A percentile compares a stretch with the other conserved stretches of the same genome.
Evolutionary conservation across 768 basidiomycete genomes (phyloP).

Genomic region (Galerina sulciceps): DNA sequence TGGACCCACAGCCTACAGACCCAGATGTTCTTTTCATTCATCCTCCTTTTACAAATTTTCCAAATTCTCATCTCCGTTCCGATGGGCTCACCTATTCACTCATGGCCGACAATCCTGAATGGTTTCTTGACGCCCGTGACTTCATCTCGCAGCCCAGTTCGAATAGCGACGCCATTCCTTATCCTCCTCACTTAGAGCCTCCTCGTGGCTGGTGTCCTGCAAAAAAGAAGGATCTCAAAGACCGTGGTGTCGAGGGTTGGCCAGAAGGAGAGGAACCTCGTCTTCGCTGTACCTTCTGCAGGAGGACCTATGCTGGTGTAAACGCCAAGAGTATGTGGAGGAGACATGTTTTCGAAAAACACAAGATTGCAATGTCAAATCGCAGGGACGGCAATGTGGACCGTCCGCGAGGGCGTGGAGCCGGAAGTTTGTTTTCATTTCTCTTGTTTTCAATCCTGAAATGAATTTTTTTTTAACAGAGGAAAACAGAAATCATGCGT

Average conservation of each 20-base stretch:
- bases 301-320: conserved; percentile 82
- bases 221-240: conserved; percentile 81
- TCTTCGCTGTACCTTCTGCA: conserved; percentile 82
- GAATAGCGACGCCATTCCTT: conserved; percentile 61
- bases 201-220: conserved; percentile 87
- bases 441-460: conserved; percentile 1
- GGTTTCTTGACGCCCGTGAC: conserved; percentile 77
- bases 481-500: conserved; percentile 53
- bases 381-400: conserved; percentile 69
- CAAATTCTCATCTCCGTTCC: conserved; percentile 58
- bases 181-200: conserved; percentile 79
- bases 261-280: conserved; percentile 82
- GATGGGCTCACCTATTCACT: conserved; percentile 74
- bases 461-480: conserved; percentile 40
- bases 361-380: conserved; percentile 90
- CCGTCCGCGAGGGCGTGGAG: conserved; percentile 62
- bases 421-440: conserved; percentile 57
- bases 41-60: conserved; percentile 74
- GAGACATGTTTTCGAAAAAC: conserved; percentile 86
- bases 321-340: conserved; percentile 95
- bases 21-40: conserved; percentile 71
- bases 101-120: conserved; percentile 77
- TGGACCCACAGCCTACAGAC: conserved; percentile 75
- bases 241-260: conserved; percentile 70
- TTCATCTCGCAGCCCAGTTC: conserved; percentile 53